Conservation (phyloP, 192 early-diverging fungal species). For the Linnemannia hyalina region DNA sequence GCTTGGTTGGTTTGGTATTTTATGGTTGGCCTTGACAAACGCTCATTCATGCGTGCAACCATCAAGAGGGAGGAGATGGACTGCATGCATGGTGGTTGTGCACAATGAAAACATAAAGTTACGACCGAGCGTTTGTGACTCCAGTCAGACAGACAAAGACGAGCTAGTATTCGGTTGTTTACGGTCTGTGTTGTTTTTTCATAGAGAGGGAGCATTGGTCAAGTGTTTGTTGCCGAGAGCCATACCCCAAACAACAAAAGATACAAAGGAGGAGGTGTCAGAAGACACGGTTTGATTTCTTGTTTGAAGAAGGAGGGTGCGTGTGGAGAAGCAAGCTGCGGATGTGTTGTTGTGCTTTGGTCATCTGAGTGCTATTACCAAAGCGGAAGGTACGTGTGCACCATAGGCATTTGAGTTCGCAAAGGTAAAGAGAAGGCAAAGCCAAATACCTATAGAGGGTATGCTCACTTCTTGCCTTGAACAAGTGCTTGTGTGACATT, state of each 20-base stretch:
- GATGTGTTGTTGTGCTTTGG: background rate
- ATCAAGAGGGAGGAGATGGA: background rate
- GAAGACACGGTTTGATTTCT: background rate
- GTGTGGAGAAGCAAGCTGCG: constrained; percentile 1
- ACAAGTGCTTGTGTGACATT: background rate
- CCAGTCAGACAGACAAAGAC: background rate
- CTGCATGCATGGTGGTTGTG: background rate
- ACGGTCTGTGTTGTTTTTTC: background rate
- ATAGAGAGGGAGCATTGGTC: background rate
- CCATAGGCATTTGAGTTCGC: too few species aligned
- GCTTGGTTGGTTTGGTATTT: too few species aligned
- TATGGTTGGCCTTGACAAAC: background rate
- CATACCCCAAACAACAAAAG: too few species aligned
- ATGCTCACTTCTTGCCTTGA: background rate
- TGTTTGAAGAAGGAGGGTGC: background rate
- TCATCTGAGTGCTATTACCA: background rate
- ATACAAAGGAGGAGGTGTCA: background rate
- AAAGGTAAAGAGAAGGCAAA: too few species aligned
- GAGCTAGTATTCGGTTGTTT: background rate
- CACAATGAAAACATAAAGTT: too few species aligned
- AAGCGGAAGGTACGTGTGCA: too few species aligned
- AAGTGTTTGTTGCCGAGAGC: background rate
- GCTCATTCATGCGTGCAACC: constrained; percentile 4
- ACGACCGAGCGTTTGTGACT: background rate
- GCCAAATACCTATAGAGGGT: too few species aligned